Conservation (phyloP, 176 grass and related monocot species). For the Carex littledalei region DNA sequence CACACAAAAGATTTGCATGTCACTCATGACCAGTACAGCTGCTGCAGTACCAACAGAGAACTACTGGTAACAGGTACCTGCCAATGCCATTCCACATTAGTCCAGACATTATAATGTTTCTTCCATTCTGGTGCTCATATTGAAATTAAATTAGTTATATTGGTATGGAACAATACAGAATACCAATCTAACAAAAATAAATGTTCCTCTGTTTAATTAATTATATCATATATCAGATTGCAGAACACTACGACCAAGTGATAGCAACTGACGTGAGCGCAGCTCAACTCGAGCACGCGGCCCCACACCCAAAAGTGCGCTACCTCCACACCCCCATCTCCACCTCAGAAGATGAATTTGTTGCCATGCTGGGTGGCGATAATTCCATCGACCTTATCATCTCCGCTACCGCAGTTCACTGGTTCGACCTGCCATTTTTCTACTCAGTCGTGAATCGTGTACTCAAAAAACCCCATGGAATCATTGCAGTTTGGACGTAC, state of each 20-base stretch:
- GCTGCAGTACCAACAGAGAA: not conserved
- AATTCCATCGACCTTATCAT: slow-evolving; percentile 56
- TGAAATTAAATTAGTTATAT: not conserved
- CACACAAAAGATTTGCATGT: too few species aligned
- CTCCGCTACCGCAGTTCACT: slow-evolving; percentile 48
- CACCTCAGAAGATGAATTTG: slow-evolving; percentile 42
- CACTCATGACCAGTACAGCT: not conserved
- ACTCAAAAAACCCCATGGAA: slow-evolving; percentile 50
- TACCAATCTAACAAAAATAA: not conserved
- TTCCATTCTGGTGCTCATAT: not conserved
- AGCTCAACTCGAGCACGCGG: slow-evolving; percentile 37
- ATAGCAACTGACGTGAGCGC: slow-evolving; percentile 61
- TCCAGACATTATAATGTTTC: not conserved
- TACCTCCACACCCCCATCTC: slow-evolving; percentile 59
- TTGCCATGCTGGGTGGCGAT: slow-evolving; percentile 52
- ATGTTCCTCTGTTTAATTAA: not conserved
- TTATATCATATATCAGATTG: not conserved
- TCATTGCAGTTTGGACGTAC: slow-evolving; percentile 62
- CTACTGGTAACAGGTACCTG: not conserved
- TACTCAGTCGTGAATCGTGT: slow-evolving; percentile 52
- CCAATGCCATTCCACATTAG: not conserved
- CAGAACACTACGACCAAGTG: slow-evolving; percentile 54
- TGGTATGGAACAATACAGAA: not conserved
- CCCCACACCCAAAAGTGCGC: slow-evolving; percentile 34
- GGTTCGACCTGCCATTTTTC: slow-evolving; percentile 69